These are phyloP conservation scores for Arctostaphylos glauca DNA, from an alignment of 148 eudicot genomes.

Conservation along the genomic window DNA sequence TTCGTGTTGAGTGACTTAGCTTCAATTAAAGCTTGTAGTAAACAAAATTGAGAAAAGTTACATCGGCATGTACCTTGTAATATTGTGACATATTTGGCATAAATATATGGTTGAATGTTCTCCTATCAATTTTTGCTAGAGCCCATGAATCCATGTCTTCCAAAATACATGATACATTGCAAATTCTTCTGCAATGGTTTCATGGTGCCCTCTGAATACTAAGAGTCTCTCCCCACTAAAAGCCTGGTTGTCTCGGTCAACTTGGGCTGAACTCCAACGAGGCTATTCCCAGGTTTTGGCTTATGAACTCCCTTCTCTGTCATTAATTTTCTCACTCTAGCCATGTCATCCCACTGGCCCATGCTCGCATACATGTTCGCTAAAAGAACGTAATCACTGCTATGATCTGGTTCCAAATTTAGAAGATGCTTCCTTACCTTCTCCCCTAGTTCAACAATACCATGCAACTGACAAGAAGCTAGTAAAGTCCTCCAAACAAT, in stretches of 20 bases:
- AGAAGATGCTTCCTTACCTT: conserved; percentile 27
- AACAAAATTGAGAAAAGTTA: not conserved
- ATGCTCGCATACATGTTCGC: conserved; percentile 27
- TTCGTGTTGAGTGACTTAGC: not conserved
- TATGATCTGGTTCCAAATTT: conserved; percentile 29
- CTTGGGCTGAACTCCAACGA: conserved; percentile 8
- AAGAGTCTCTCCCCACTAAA: not conserved
- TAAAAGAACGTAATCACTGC: conserved; percentile 34
- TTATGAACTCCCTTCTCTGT: conserved; percentile 21
- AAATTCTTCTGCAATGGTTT: not conserved
- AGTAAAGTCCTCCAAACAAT: conserved; percentile 28
- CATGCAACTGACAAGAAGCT: conserved; percentile 26
- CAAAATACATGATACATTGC: not conserved
- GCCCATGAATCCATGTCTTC: not conserved
- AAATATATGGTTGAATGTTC: not conserved
- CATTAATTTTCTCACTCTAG: conserved; percentile 24
- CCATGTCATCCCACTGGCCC: conserved; percentile 24
- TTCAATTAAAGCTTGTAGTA: not conserved
- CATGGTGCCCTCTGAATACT: not conserved
- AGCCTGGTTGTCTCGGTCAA: not conserved
- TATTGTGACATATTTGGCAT: not conserved
- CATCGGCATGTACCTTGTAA: not conserved
- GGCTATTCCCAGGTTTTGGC: conserved; percentile 25
- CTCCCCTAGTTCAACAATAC: conserved; percentile 24
- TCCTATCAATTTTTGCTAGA: not conserved